Evolutionary conservation across 495 filamentous ascomycete species (phyloP).

Genomic region (Podospora tetraspora): DNA sequence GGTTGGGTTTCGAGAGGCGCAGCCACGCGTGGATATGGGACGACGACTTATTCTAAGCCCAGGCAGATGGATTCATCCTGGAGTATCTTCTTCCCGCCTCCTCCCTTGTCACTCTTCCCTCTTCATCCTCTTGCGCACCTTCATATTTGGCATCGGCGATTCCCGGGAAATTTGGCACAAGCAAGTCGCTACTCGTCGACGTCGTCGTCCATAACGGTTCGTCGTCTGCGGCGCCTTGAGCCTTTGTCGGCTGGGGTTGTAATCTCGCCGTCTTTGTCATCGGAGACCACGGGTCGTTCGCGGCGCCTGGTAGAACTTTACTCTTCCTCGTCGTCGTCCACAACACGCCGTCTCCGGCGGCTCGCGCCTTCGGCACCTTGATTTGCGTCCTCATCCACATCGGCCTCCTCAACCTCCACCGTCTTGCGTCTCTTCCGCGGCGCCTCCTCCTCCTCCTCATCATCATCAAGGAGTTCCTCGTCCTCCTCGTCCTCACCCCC

Average conservation of each 20-base stretch:
- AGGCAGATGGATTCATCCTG: not conserved
- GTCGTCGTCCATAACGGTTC: not conserved
- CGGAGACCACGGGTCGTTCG: not conserved
- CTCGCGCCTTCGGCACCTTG: constrained; percentile 29
- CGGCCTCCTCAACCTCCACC: constrained; percentile 38
- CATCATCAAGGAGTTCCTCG: constrained; percentile 45
- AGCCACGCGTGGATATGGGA: not conserved
- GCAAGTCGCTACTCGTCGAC: not conserved
- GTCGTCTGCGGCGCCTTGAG: not conserved
- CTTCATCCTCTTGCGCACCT: not conserved
- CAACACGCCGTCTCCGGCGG: constrained; percentile 38
- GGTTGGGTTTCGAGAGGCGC: not conserved
- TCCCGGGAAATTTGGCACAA: no score
- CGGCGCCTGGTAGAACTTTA: constrained; percentile 5
- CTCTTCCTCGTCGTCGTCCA: constrained; percentile 49
- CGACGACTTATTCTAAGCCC: not conserved
- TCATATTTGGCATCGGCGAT: no score
- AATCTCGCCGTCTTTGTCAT: not conserved
- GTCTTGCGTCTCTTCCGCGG: constrained; percentile 49
- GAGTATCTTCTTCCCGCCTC: not conserved
- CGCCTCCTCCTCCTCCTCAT: constrained; percentile 43
- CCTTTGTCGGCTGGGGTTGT: not conserved
- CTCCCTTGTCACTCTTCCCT: not conserved
- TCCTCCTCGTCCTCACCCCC: constrained; percentile 59
- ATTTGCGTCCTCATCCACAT: constrained; percentile 34